phyloP scores from a whole-genome alignment of 345 rosid species.

The Reutealis trisperma region DNA sequence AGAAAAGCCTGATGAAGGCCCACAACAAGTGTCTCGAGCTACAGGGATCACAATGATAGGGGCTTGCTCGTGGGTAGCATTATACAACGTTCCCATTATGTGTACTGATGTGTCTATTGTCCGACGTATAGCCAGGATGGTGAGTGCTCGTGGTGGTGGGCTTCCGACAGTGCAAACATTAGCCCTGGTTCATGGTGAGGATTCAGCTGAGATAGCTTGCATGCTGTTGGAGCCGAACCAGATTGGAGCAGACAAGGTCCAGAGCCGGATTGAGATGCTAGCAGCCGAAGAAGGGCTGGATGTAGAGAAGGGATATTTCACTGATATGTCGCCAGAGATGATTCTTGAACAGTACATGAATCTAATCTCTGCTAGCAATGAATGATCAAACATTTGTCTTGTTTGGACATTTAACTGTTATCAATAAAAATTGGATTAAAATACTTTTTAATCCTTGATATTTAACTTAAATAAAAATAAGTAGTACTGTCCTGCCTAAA shows the following conservation, averaged over 20 bases:
- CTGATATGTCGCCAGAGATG: slow-evolving; percentile 57
- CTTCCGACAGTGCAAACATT: slow-evolving; percentile 62
- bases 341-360: slow-evolving; percentile 47
- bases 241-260: slow-evolving; percentile 62
- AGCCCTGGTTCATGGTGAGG: slow-evolving; percentile 52
- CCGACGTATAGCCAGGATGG: slow-evolving; percentile 53
- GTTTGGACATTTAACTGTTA: not conserved
- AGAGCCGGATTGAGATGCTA: slow-evolving; percentile 49
- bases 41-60: slow-evolving; percentile 57
- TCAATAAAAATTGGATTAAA: not conserved
- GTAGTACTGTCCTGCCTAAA: too few relatives aligned
- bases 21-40: slow-evolving; percentile 35
- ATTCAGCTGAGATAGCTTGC: slow-evolving; percentile 56
- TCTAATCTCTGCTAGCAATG: slow-evolving; percentile 30
- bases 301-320: slow-evolving; percentile 63
- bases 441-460: too few relatives aligned
- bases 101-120: slow-evolving; percentile 42
- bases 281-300: slow-evolving; percentile 55
- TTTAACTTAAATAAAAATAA: too few relatives aligned
- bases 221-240: slow-evolving; percentile 61
- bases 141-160: slow-evolving; percentile 68
- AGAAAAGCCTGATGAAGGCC: slow-evolving; percentile 51
- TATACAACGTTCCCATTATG: slow-evolving; percentile 54
- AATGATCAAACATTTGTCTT: slow-evolving; percentile 8
- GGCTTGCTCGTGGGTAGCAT: slow-evolving; percentile 50